Evolutionary conservation across 2,329 filamentous ascomycete species (phyloP), one percentile per base, ranked within the genome.

Genomic region (Botrytis fabae): DNA sequence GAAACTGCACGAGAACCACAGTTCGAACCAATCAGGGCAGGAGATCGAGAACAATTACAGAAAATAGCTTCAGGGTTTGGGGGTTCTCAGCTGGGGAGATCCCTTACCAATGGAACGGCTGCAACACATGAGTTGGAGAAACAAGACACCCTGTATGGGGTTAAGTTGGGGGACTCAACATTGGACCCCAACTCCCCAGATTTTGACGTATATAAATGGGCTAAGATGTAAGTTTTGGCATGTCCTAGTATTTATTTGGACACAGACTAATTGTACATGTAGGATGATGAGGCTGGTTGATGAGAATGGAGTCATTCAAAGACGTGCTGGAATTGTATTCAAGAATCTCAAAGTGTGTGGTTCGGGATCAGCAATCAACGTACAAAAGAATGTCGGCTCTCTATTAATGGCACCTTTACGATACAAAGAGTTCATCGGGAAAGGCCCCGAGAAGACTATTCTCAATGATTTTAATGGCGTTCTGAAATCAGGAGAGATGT

Each of bases 341-440:
- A 88, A 88, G 74, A 85, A 92, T 69, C 85, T 93, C 48, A 87
- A 87, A 72, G 89, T 94, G 0, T 90, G 85, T 9, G 92, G 92
- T 0, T 90, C 89, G 0, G 91, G 91, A 0, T 85, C 87, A 3
- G 90, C 90, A 0, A 80, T 94, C 38, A 90, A 93, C 75, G 83
- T 93, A 1, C 92, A 94, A 78, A 84, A 89, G 72, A 93, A 88
- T 3, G 89, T 94, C 4, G 85, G 84, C 2, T 89, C 89, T 1
- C 81, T 89, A 12, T 79, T 92, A 35, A 80, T 87, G 74, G 84
- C 87, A 0, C 91, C 90, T 0, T 81, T 92, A 35, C 85, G 88
- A 1, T 79, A 88, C 0, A 84, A 86, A 1, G 87, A 92, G 73
- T 82, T 86, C 60, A 83, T 92, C 68, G 86, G 84, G 35, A 84